Evolutionary conservation across 805 yeast genomes (phyloP).

Genomic region (Saturnispora quitensis): DNA sequence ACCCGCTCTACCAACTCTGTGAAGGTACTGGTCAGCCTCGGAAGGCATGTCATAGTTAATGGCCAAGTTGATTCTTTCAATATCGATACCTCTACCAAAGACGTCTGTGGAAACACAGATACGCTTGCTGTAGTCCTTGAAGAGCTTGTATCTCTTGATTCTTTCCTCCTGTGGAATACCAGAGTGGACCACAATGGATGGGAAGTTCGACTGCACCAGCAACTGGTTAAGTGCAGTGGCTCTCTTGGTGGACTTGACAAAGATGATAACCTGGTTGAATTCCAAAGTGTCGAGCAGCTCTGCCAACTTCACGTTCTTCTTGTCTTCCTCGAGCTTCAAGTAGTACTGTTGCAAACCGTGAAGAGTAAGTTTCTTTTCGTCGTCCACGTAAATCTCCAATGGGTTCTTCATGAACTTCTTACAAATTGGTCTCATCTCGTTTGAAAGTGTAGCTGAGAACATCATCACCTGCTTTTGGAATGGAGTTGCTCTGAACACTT

Average conservation of each 20-base stretch:
- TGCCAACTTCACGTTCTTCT: constrained; percentile 87
- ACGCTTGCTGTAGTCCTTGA: constrained; percentile 97
- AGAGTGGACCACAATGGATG: constrained; percentile 93
- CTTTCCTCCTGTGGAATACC: constrained; percentile 96
- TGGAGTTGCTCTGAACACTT: constrained; percentile 94
- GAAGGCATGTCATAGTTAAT: constrained; percentile 94
- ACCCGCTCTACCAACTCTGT: constrained; percentile 99
- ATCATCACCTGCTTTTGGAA: constrained; percentile 99
- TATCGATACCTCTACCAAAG: constrained; percentile 98
- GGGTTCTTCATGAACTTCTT: constrained; percentile 98
- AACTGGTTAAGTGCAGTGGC: constrained; percentile 87
- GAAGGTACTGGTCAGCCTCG: constrained; percentile 97
- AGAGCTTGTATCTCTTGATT: constrained; percentile 90
- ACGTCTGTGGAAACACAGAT: constrained; percentile 98
- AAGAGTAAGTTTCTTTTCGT: constrained; percentile 91
- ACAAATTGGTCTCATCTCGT: constrained; percentile 92
- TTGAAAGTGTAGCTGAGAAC: constrained; percentile 94
- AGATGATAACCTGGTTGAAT: constrained; percentile 96
- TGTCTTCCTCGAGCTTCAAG: constrained; percentile 79
- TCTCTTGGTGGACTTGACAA: constrained; percentile 84
- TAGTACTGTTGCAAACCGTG: constrained; percentile 98
- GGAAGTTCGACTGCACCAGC: constrained; percentile 88
- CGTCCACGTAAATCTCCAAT: constrained; percentile 93
- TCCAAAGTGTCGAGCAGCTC: constrained; percentile 90
- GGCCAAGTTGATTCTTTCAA: constrained; percentile 96